Percentiles rank a stretch among this genome's conserved stretches.
Evolutionary conservation across 2,329 filamentous ascomycete species (phyloP).

Genomic region (Sclerotinia borealis): DNA sequence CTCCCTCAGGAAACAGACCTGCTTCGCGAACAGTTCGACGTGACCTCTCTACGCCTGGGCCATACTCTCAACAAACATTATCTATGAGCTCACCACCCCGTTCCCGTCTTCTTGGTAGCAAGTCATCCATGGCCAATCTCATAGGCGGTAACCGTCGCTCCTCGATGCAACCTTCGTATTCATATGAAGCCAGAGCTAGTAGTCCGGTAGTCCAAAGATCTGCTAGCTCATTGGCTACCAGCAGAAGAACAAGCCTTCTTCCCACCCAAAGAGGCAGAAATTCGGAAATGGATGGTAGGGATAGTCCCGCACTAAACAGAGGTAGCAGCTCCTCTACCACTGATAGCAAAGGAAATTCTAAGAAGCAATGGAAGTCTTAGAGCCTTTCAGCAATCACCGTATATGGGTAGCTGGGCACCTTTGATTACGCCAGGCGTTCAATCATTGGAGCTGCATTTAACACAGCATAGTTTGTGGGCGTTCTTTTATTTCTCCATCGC

Average conservation of each 20-base stretch:
- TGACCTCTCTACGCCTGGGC: conserved; percentile 48
- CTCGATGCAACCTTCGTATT: conserved; percentile 45
- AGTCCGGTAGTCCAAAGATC: conserved; percentile 37
- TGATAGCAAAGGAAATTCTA: conserved; percentile 25
- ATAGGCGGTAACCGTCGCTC: conserved; percentile 40
- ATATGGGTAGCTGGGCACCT: background rate
- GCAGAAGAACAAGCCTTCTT: conserved; percentile 48
- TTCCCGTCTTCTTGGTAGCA: conserved; percentile 26
- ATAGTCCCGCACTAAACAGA: conserved; percentile 41
- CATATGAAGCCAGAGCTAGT: conserved; percentile 30
- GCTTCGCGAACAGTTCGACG: conserved; percentile 43
- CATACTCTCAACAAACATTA: conserved; percentile 42
- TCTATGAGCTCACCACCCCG: conserved; percentile 37
- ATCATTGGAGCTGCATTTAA: background rate
- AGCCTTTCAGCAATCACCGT: background rate
- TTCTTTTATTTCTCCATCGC: conserved; percentile 2
- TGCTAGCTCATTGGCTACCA: conserved; percentile 50
- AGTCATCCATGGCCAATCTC: conserved; percentile 41
- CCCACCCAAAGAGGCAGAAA: conserved; percentile 37
- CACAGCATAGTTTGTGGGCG: background rate
- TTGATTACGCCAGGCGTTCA: background rate
- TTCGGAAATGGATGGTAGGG: conserved; percentile 38
- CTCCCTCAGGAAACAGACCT: conserved; percentile 26
- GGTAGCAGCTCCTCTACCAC: conserved; percentile 21
- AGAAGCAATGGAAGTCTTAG: conserved; percentile 24